Conservation (phyloP, 306 rosid species). For the Ammopiptanthus mongolicus region DNA sequence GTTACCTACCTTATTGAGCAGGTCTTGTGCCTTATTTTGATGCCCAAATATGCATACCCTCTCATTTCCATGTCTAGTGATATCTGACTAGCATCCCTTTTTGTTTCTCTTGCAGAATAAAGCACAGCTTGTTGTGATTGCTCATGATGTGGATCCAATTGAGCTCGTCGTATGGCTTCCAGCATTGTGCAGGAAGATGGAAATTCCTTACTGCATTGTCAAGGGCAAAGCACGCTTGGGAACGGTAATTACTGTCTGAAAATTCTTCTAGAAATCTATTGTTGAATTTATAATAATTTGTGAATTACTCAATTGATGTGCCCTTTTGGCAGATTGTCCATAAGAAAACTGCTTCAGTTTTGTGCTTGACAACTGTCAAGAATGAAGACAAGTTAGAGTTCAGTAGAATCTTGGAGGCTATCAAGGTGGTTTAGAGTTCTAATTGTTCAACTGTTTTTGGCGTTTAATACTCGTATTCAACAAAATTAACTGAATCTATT, state of each 20-base stretch:
- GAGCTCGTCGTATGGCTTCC: constrained; percentile 86
- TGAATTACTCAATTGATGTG: neutral
- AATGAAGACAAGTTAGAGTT: constrained; percentile 79
- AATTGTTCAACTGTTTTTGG: neutral
- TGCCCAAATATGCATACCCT: too few species aligned
- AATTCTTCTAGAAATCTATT: neutral
- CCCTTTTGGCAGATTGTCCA: constrained; percentile 51
- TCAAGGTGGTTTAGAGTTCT: constrained; percentile 39
- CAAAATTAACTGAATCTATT: neutral
- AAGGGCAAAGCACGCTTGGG: constrained; percentile 81
- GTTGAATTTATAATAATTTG: neutral
- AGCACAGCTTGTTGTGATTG: constrained; percentile 76
- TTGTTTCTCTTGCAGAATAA: constrained; percentile 39
- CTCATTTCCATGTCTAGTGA: neutral
- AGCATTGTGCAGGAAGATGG: constrained; percentile 79
- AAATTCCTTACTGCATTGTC: constrained; percentile 76
- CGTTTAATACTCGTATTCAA: neutral
- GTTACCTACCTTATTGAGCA: constrained; percentile 76
- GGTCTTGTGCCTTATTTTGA: constrained; percentile 10
- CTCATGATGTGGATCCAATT: constrained; percentile 82
- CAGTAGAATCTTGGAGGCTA: constrained; percentile 66
- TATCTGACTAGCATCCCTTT: neutral
- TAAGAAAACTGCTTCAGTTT: constrained; percentile 60
- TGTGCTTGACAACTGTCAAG: constrained; percentile 83
- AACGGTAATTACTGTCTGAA: constrained; percentile 28